Evolutionary conservation across 495 filamentous ascomycete species (phyloP).

Genomic region (Trichoderma gamsii): DNA sequence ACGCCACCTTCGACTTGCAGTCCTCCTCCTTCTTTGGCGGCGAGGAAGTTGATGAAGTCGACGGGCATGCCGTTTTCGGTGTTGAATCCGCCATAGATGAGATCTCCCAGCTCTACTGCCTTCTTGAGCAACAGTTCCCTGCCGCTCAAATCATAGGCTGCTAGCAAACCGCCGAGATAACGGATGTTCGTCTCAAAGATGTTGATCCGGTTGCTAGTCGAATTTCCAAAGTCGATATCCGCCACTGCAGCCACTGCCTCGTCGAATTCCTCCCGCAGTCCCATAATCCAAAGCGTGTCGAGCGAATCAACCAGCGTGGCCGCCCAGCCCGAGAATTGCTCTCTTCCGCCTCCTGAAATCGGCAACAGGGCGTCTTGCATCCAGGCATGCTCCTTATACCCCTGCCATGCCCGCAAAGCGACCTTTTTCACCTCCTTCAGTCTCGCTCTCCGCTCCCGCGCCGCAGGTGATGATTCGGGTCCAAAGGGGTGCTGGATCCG

Average conservation of each 20-base stretch:
- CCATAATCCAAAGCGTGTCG: conserved; percentile 92
- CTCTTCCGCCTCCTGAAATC: conserved; percentile 46
- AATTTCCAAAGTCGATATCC: conserved; percentile 65
- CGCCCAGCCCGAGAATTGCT: conserved; percentile 87
- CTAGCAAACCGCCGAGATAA: conserved; percentile 72
- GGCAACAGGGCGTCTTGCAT: conserved; percentile 71
- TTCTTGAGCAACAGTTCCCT: conserved; percentile 67
- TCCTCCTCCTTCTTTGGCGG: conserved; percentile 32
- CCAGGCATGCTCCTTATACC: conserved; percentile 74
- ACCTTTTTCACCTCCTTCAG: conserved; percentile 50
- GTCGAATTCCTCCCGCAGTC: conserved; percentile 73
- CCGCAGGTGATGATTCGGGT: conserved; percentile 35
- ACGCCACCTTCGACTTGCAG: conserved; percentile 29
- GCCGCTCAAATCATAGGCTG: conserved; percentile 72
- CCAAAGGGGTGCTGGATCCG: conserved; percentile 50
- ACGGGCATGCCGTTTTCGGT: conserved; percentile 84
- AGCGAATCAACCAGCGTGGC: conserved; percentile 83
- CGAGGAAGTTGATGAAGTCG: conserved; percentile 50
- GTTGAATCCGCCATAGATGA: conserved; percentile 81
- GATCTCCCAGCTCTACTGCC: conserved; percentile 73
- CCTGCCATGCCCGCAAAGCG: conserved; percentile 67
- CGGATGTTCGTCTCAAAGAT: conserved; percentile 82
- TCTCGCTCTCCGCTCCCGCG: conserved; percentile 50
- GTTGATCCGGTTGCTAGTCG: conserved; percentile 57
- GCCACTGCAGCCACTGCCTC: conserved; percentile 68